phyloP scores from a whole-genome alignment of 2,329 filamentous ascomycete genomes.

The Scedosporium aurantiacum region DNA sequence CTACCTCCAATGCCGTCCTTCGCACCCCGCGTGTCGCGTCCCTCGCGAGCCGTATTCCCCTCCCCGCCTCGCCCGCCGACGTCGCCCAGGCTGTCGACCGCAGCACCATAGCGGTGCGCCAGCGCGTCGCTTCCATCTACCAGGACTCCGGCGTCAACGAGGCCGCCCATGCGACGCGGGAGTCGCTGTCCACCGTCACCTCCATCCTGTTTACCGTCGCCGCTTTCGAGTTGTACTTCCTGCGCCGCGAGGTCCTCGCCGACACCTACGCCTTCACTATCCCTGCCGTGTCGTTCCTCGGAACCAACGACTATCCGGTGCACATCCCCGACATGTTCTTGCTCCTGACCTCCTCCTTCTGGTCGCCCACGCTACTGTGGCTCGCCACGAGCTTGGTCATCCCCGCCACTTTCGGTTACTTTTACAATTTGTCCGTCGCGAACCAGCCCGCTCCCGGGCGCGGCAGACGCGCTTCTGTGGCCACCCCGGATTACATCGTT shows the following conservation, averaged over 20 bases:
- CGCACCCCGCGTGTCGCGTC: constrained; percentile 41
- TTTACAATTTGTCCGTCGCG: constrained; percentile 66
- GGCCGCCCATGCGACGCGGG: constrained; percentile 53
- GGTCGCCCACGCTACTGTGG: constrained; percentile 74
- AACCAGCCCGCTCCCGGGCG: constrained; percentile 23
- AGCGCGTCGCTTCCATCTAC: constrained; percentile 53
- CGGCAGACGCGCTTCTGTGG: constrained; percentile 30
- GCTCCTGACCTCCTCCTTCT: constrained; percentile 67
- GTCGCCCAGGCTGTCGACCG: constrained; percentile 68
- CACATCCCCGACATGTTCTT: constrained; percentile 72
- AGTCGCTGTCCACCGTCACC: constrained; percentile 59
- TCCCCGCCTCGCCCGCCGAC: constrained; percentile 70
- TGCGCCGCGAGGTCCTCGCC: constrained; percentile 61
- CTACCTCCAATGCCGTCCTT: constrained; percentile 31
- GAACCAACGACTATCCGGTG: constrained; percentile 48
- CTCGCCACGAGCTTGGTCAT: constrained; percentile 57
- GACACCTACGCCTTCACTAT: constrained; percentile 63
- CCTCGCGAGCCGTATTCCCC: constrained; percentile 50
- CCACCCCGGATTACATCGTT: constrained; percentile 43
- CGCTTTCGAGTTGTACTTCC: constrained; percentile 56
- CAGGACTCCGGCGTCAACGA: constrained; percentile 56
- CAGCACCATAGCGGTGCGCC: constrained; percentile 54
- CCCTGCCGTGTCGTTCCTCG: constrained; percentile 46
- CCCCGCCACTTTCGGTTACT: constrained; percentile 67
- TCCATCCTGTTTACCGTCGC: constrained; percentile 60